Conservation (phyloP, 1,284 basidiomycete species). For the Crucibulum cyathiforme region DNA sequence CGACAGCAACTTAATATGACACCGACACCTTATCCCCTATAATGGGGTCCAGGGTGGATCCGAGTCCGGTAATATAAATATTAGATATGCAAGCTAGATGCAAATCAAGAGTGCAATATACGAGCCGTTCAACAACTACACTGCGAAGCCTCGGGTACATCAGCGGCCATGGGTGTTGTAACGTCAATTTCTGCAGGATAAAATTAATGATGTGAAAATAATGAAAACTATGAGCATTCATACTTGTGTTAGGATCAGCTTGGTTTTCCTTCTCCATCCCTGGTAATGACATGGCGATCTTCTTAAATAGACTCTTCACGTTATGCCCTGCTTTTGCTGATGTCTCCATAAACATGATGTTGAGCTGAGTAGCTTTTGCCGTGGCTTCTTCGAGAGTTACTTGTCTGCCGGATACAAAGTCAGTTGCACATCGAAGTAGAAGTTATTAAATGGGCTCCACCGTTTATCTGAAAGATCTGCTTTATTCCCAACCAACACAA, state of each 20-base stretch:
- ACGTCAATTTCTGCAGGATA: slow-evolving; percentile 78
- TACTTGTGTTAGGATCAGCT: slow-evolving; percentile 76
- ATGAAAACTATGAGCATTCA: slow-evolving; percentile 30
- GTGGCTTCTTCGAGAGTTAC: slow-evolving; percentile 99
- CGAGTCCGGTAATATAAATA: too few species aligned
- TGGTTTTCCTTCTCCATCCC: slow-evolving; percentile 90
- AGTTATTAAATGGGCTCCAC: slow-evolving; percentile 44
- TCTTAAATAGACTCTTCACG: slow-evolving; percentile 98
- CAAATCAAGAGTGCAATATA: slow-evolving; percentile 1
- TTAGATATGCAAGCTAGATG: too few species aligned
- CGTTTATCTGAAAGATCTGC: slow-evolving; percentile 95
- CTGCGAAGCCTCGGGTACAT: slow-evolving; percentile 78
- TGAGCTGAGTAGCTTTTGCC: slow-evolving; percentile 89
- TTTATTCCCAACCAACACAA: slow-evolving; percentile 99
- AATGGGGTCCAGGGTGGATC: too few species aligned
- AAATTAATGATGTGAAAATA: slow-evolving; percentile 2
- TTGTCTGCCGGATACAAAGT: slow-evolving; percentile 64
- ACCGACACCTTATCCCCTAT: too few species aligned
- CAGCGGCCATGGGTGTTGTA: slow-evolving; percentile 63
- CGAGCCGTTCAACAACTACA: slow-evolving; percentile 65
- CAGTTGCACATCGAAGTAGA: neutral
- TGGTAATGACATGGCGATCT: slow-evolving; percentile 97
- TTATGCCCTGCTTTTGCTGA: slow-evolving; percentile 99
- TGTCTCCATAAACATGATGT: slow-evolving; percentile 99
- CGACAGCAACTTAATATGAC: too few species aligned